Evolutionary conservation across 73 alveolate species (phyloP).

Genomic region (Paramecium primaurelia): DNA sequence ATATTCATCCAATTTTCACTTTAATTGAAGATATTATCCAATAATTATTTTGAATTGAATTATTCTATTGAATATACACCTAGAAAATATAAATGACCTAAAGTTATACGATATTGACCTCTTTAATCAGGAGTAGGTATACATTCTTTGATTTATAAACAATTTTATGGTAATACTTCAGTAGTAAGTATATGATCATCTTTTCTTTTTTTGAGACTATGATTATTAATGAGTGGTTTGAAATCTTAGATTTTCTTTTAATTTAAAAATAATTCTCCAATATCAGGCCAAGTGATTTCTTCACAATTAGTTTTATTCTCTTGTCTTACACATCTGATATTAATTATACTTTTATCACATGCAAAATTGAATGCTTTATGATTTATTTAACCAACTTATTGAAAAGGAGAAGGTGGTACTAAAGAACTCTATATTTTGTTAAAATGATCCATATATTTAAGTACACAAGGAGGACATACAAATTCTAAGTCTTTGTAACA

Average conservation of each 20-base stretch:
- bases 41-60: not conserved
- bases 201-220: slow-evolving; percentile 8
- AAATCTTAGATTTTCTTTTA: not conserved
- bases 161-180: not conserved
- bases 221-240: not conserved
- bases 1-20: slow-evolving; percentile 23
- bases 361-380: not conserved
- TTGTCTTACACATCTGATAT: slow-evolving; percentile 20
- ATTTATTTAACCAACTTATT: not conserved
- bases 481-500: not conserved
- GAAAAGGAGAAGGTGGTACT: not conserved
- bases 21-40: not conserved
- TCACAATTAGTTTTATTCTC: not conserved
- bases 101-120: not conserved
- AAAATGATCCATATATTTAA: not conserved
- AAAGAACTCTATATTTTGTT: not conserved
- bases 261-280: slow-evolving; percentile 6
- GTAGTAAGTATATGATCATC: not conserved
- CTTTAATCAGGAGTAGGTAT: not conserved
- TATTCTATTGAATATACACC: not conserved
- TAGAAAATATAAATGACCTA: not conserved
- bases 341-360: not conserved
- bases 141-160: not conserved
- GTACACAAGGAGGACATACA: slow-evolving; percentile 43
- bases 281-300: slow-evolving; percentile 49